Evolutionary conservation across 2,329 filamentous ascomycete species (phyloP).

Genomic region (Pseudogymnoascus sp.): DNA sequence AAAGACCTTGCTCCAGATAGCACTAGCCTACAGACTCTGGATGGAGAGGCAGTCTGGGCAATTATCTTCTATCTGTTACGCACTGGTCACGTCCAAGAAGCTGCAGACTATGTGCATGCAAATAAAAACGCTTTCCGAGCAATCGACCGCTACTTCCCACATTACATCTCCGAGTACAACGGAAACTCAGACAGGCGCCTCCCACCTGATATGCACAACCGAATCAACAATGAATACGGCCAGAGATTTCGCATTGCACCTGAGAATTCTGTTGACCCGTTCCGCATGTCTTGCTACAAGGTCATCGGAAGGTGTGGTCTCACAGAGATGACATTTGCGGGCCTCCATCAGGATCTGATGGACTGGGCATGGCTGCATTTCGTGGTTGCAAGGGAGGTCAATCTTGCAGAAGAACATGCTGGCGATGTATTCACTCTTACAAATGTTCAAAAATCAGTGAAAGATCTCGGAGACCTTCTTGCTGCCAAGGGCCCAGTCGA

Average conservation of each 20-base stretch:
- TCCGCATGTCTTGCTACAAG: slow-evolving; percentile 96
- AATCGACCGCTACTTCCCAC: slow-evolving; percentile 82
- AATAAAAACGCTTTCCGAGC: slow-evolving; percentile 77
- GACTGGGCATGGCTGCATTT: slow-evolving; percentile 70
- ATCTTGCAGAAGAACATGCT: slow-evolving; percentile 56
- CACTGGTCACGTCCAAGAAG: slow-evolving; percentile 76
- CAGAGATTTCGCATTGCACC: slow-evolving; percentile 77
- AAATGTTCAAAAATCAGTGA: slow-evolving; percentile 70
- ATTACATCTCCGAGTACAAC: slow-evolving; percentile 80
- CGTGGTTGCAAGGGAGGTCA: slow-evolving; percentile 59
- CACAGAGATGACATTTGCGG: slow-evolving; percentile 55
- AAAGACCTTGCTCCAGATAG: slow-evolving; percentile 82
- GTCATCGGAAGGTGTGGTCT: slow-evolving; percentile 77
- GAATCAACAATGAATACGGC: slow-evolving; percentile 83
- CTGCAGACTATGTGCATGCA: slow-evolving; percentile 75
- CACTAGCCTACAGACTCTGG: slow-evolving; percentile 69
- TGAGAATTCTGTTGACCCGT: slow-evolving; percentile 84
- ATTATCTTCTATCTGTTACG: slow-evolving; percentile 87
- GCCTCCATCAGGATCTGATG: slow-evolving; percentile 56
- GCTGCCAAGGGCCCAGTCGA: slow-evolving; percentile 76
- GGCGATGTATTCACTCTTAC: slow-evolving; percentile 57
- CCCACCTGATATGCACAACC: slow-evolving; percentile 70
- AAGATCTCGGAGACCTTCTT: slow-evolving; percentile 83
- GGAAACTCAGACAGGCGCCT: slow-evolving; percentile 69
- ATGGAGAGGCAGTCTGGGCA: slow-evolving; percentile 85